Percentiles rank a stretch among this genome's conserved stretches.
phyloP scores from a whole-genome alignment of 1,139 yeast species.

The Magnusiomyces suaveolens region DNA sequence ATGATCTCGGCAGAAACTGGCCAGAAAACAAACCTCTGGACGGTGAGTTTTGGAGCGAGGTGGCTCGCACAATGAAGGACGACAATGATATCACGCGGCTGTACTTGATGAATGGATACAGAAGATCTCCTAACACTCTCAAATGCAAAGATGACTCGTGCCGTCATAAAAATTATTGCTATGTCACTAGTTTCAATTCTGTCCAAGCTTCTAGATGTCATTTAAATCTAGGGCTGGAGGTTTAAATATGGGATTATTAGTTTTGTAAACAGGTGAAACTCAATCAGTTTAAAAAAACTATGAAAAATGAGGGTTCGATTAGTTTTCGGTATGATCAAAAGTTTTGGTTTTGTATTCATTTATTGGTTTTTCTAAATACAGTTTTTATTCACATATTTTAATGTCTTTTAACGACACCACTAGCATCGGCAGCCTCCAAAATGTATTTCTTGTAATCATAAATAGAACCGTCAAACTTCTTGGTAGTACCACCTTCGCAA shows the following conservation, averaged over 20 bases:
- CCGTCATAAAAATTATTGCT: conserved; percentile 25
- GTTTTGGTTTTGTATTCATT: too few species aligned
- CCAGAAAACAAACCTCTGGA: conserved; percentile 26
- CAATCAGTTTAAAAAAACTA: too few species aligned
- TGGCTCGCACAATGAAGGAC: conserved; percentile 24
- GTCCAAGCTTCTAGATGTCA: conserved; percentile 5
- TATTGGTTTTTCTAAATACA: not conserved
- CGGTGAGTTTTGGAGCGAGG: conserved; percentile 28
- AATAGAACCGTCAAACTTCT: conserved; percentile 73
- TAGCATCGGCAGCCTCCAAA: conserved; percentile 60
- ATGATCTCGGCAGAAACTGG: conserved; percentile 22
- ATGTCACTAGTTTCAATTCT: conserved; percentile 16
- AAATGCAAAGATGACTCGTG: conserved; percentile 23
- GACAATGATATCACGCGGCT: conserved; percentile 30
- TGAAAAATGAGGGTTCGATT: too few species aligned
- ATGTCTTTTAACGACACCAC: conserved; percentile 86
- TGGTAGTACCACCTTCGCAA: conserved; percentile 74
- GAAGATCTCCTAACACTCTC: conserved; percentile 41
- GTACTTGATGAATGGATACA: conserved; percentile 41
- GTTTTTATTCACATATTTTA: conserved; percentile 23
- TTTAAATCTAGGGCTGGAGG: not conserved
- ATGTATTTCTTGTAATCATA: conserved; percentile 86
- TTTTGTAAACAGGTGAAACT: too few species aligned
- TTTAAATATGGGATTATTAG: too few species aligned
- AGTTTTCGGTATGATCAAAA: too few species aligned